Evolutionary conservation across 2,329 filamentous ascomycete genomes (phyloP), one percentile per base, ranked within the genome.

Genomic region (Penicillium sp.): DNA sequence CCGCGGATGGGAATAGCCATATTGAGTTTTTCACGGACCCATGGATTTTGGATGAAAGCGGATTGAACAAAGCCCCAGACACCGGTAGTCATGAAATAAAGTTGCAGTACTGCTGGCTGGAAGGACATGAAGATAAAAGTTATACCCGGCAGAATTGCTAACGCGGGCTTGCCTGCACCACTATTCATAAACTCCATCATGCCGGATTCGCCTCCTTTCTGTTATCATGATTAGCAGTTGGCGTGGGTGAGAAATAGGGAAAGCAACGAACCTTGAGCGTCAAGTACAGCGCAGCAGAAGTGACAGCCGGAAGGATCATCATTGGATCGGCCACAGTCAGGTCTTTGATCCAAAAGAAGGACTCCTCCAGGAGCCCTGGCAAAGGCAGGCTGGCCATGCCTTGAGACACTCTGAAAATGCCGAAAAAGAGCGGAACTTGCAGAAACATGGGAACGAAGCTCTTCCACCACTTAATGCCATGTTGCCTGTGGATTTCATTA

Each of bases 381-480:
- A 96, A 88, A 3, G 91, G 91, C 39, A 97, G 72, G 18, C 75
- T 67, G 1, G 81, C 69, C 86, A 95, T 94, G 56, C 77, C 83
- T 43, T 81, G 78, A 53, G 94, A 67, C 37, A 91, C 74, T 50
- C 86, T 81, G 75, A 91, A 97, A 49, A 86, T 83, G 59, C 89
- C 89, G 66, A 82, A 89, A 50, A 85, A 86, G 54, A 95, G 74
- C 4, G 89, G 83, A 10, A 85, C 69, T 59, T 86, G 82, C 23
- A 83, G n/a, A n/a, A n/a, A 20, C 53, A 86, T 66, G 6, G 81
- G 81, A 8, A 79, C 51, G 18, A 85, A 71, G 14, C 75, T 70
- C 52, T 74, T 75, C 55, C 64, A 69, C 2, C 70, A 52, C 27
- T 72, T 77, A 40, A 85, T 71, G 10, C 82, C 85, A 7, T 78